These are phyloP conservation scores for Jackrogersella multiformis DNA, from an alignment of 495 filamentous ascomycete species.

Conservation along the genomic window DNA sequence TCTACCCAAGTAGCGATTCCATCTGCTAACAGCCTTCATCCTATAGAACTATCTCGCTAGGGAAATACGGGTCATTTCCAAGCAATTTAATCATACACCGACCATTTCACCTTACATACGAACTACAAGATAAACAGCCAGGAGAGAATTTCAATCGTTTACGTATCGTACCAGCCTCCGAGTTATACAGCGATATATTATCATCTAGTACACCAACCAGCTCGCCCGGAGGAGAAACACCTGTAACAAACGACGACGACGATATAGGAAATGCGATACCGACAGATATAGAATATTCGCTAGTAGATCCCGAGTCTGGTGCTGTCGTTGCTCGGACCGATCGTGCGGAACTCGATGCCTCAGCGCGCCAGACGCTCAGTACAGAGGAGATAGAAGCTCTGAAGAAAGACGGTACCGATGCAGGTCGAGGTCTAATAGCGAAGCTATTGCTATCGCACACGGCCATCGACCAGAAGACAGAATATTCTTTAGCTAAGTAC, in stretches of 20 bases:
- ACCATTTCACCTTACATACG: slow-evolving; percentile 90
- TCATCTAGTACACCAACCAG: slow-evolving; percentile 57
- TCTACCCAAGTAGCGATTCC: slow-evolving; percentile 39
- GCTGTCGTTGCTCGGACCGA: slow-evolving; percentile 79
- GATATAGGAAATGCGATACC: slow-evolving; percentile 43
- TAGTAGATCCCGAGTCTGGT: slow-evolving; percentile 57
- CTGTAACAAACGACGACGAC: slow-evolving; percentile 44
- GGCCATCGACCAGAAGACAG: slow-evolving; percentile 90
- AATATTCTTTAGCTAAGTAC: slow-evolving; percentile 93
- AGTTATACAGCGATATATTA: slow-evolving; percentile 83
- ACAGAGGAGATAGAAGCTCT: slow-evolving; percentile 90
- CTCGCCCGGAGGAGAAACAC: slow-evolving; percentile 47
- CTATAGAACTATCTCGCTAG: slow-evolving; percentile 78
- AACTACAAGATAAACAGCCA: slow-evolving; percentile 75
- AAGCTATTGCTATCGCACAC: slow-evolving; percentile 86
- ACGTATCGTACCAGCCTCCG: slow-evolving; percentile 80
- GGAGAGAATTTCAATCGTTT: slow-evolving; percentile 67
- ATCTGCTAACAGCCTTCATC: slow-evolving; percentile 9
- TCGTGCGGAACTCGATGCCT: slow-evolving; percentile 80
- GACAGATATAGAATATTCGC: slow-evolving; percentile 50
- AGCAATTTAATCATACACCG: slow-evolving; percentile 86
- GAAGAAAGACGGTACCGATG: slow-evolving; percentile 78
- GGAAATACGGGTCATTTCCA: slow-evolving; percentile 89
- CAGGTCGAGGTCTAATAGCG: slow-evolving; percentile 87
- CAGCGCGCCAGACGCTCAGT: slow-evolving; percentile 80